phyloP scores from a whole-genome alignment of 78 protist species.

The Speleostelium caveatum region DNA sequence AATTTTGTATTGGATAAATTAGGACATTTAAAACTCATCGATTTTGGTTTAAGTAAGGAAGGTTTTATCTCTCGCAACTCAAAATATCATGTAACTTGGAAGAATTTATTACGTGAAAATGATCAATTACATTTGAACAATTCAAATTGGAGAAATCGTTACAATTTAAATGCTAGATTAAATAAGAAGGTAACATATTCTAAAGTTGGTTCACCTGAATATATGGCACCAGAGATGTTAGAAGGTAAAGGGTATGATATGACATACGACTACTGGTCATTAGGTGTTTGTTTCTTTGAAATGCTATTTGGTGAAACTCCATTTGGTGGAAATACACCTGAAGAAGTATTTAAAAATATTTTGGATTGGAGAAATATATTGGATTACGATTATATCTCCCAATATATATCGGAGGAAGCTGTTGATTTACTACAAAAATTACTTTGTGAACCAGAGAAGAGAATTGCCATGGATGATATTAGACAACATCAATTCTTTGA shows the following conservation, averaged over 20 bases:
- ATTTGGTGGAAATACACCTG: constrained; percentile 86
- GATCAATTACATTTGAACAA: background rate
- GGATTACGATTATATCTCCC: constrained; percentile 4
- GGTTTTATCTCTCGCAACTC: constrained; percentile 73
- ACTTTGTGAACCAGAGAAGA: constrained; percentile 74
- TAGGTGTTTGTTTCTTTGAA: constrained; percentile 86
- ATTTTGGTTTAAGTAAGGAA: constrained; percentile 94
- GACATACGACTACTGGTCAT: constrained; percentile 94
- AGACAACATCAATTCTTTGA: constrained; percentile 63
- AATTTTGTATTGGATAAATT: constrained; percentile 89
- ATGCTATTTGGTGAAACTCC: constrained; percentile 90
- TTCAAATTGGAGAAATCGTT: background rate
- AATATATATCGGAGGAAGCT: constrained; percentile 7
- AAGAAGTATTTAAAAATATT: constrained; percentile 84
- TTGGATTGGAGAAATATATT: constrained; percentile 73
- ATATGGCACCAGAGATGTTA: constrained; percentile 94
- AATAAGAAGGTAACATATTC: constrained; percentile 21
- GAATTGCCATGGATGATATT: constrained; percentile 50
- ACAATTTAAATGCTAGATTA: background rate
- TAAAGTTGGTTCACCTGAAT: constrained; percentile 92
- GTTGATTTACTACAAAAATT: constrained; percentile 23
- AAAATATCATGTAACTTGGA: constrained; percentile 46
- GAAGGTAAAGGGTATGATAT: constrained; percentile 85
- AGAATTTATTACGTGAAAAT: constrained; percentile 14
- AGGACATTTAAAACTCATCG: constrained; percentile 94